Percentiles rank a stretch among this genome's conserved stretches.
Conservation (phyloP, 1,284 basidiomycete genomes). For the Lignosus rhinocerotis region DNA sequence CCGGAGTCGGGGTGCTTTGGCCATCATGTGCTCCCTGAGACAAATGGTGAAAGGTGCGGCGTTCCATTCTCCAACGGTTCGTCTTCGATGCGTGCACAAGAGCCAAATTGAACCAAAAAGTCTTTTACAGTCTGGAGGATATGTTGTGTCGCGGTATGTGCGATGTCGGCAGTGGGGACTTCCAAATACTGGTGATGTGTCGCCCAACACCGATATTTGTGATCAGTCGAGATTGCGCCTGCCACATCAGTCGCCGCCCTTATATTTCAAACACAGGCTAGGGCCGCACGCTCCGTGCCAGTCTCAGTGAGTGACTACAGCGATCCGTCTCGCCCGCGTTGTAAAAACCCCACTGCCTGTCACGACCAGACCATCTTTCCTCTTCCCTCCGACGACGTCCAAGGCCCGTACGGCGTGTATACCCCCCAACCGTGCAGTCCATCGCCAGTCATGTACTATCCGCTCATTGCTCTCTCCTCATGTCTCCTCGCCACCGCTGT, state of each 20-base stretch:
- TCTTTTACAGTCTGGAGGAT: too few relatives aligned
- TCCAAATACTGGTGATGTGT: too few relatives aligned
- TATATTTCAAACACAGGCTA: neutral
- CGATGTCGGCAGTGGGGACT: too few relatives aligned
- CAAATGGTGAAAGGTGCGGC: too few relatives aligned
- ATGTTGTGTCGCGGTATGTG: too few relatives aligned
- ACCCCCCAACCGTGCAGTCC: slow-evolving; percentile 2
- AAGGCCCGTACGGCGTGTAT: slow-evolving; percentile 1
- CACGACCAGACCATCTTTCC: neutral
- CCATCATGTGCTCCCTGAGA: too few relatives aligned
- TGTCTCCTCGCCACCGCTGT: slow-evolving; percentile 12
- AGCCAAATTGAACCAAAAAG: too few relatives aligned
- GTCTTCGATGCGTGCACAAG: too few relatives aligned
- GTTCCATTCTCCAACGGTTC: too few relatives aligned
- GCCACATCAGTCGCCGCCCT: neutral
- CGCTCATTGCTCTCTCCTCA: slow-evolving; percentile 17
- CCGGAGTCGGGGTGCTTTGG: too few relatives aligned
- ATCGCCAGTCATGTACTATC: slow-evolving; percentile 13
- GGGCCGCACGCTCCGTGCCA: neutral
- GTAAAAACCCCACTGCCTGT: neutral
- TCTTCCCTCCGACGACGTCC: neutral
- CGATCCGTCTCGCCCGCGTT: neutral
- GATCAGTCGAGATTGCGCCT: neutral
- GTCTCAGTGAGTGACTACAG: neutral
- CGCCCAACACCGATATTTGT: neutral